A percentile compares a stretch with the other conserved stretches of the same genome.
Conservation (phyloP, 1,139 yeast species). For the Protomyces arabidopsidicola region DNA sequence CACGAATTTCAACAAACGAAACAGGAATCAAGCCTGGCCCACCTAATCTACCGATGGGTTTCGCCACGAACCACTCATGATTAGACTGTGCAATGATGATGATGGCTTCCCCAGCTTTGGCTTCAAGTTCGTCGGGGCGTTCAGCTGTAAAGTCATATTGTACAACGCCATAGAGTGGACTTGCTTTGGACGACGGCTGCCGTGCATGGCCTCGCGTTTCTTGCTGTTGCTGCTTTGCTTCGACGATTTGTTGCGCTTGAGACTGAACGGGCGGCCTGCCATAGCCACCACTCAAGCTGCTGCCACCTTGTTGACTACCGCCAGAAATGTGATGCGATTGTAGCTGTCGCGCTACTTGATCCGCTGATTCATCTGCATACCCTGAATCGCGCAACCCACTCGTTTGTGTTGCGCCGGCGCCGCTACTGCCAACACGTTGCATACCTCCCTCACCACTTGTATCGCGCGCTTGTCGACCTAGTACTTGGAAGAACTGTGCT, state of each 20-base stretch:
- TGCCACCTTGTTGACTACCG: neutral
- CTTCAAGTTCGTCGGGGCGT: constrained; percentile 79
- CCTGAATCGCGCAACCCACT: neutral
- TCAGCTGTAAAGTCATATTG: constrained; percentile 85
- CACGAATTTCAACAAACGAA: constrained; percentile 78
- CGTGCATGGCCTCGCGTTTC: constrained; percentile 1
- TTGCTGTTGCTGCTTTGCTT: constrained; percentile 14
- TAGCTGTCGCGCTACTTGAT: neutral
- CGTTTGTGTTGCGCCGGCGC: neutral
- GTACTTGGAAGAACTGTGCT: constrained; percentile 71
- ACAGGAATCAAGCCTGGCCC: constrained; percentile 97
- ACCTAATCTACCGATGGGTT: constrained; percentile 88
- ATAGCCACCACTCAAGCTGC: neutral
- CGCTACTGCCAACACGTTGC: neutral
- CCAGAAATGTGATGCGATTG: neutral
- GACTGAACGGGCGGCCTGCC: neutral
- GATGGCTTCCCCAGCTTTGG: constrained; percentile 78
- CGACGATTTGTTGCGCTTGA: neutral
- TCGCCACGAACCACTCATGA: constrained; percentile 95
- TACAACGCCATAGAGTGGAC: constrained; percentile 58
- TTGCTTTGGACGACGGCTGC: constrained; percentile 6
- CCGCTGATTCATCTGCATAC: neutral
- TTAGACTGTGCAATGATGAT: constrained; percentile 94
- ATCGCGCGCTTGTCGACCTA: constrained; percentile 38
- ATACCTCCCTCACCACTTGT: neutral